Evolutionary conservation across 129 eudicot species (phyloP).

Genomic region (Deinandra increscens): DNA sequence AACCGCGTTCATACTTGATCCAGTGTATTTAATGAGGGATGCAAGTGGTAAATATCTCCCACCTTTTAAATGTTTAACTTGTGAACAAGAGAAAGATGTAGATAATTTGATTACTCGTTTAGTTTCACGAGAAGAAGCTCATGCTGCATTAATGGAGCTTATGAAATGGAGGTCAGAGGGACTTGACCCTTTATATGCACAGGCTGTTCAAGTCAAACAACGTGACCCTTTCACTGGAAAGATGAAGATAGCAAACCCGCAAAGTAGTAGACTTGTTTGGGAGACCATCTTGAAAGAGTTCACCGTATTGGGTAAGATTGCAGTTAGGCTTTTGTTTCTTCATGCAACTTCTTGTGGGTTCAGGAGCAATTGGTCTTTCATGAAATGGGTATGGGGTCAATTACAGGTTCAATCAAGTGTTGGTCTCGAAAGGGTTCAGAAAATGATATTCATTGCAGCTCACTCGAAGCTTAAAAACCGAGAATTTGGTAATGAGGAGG

Average conservation of each 20-base stretch:
- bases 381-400: conserved; percentile 45
- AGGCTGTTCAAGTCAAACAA: conserved; percentile 84
- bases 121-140: conserved; percentile 79
- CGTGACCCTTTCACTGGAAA: conserved; percentile 75
- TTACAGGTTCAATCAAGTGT: conserved; percentile 43
- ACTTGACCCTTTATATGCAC: conserved; percentile 82
- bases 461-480: conserved; percentile 59
- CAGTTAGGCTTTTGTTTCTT: conserved; percentile 80
- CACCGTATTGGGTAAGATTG: conserved; percentile 63
- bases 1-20: conserved; percentile 81
- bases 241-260: conserved; percentile 88
- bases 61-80: conserved; percentile 71
- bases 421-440: conserved; percentile 68
- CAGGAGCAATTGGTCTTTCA: conserved; percentile 53
- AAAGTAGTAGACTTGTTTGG: conserved; percentile 92
- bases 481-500: conserved; percentile 56
- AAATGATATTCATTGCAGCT: conserved; percentile 71
- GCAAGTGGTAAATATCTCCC: conserved; percentile 81
- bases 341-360: conserved; percentile 76
- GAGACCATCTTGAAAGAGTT: conserved; percentile 78
- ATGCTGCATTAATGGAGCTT: conserved; percentile 68
- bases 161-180: conserved; percentile 94
- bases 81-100: conserved; percentile 77
- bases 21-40: conserved; percentile 60
- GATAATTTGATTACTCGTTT: conserved; percentile 64